Base-by-base conservation (phyloP, 345 rosid species). In the Punica granatum region DNA sequence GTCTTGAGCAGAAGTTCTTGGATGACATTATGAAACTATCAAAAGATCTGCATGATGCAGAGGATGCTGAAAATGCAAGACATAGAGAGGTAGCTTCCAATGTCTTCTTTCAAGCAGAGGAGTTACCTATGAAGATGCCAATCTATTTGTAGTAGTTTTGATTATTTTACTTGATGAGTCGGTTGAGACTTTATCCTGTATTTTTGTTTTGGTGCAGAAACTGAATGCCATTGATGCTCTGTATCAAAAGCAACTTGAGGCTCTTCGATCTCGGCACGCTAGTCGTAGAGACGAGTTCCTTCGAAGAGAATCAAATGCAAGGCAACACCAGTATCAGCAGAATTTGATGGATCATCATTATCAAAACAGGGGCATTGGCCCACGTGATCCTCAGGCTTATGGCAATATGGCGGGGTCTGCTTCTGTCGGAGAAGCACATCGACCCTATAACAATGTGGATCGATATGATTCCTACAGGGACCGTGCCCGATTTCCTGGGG, bases 51-150 rank as follows among this genome's bases (percentile, higher is more conserved):
- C 81, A 70, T 42, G 80, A 81, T 71, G 96, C 92, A 32, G 98
- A 92, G 77, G 98, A 92, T 75, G 82, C 88, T 67, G 96, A 92
- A 83, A 86, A 80, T 74, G 77, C 75, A 44, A 79, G 98, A 76
- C 98, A 92, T 72, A 86, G 85, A 69, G 94, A 87, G 96, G 98
- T 92, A 60, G 77, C 86, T 64, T n/a, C 63, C 21, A 67, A 33
- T 19, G 16, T 61, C 43, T 61, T 30, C 61, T 26, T 56, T 23
- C 61, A 23, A n/a, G 60, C 32, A 14, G 6, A 60, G n/a, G 23
- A 60, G 19, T 12, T 28, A 11, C 34, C 36, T 28, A 14, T 30
- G 34, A 19, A 7, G 6, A n/a, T n/a, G 60, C 30, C 13, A 28
- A 59, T 59, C 28, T 59, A 49, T 49, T 21, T 49, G 51, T 46